Evolutionary conservation across 31 red algal genomes (phyloP).

Genomic region (Porphyra umbilicalis): DNA sequence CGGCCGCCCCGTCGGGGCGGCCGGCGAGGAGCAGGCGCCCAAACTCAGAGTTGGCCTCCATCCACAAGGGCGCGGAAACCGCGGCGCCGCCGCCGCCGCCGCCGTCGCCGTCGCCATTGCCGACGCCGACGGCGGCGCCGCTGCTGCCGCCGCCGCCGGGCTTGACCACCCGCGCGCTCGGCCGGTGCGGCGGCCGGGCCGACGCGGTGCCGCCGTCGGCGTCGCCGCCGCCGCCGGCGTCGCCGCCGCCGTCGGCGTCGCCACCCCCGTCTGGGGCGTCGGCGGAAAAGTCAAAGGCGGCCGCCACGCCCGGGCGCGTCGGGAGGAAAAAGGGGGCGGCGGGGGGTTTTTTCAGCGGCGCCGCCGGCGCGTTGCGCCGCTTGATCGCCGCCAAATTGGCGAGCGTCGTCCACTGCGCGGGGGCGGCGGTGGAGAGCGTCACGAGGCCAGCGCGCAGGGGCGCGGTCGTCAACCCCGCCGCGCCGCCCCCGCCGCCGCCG

Average conservation of each 20-base stretch:
- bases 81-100: neutral
- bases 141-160: neutral
- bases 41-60: slow-evolving; percentile 4
- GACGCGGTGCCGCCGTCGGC: neutral
- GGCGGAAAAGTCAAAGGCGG: slow-evolving; percentile 38
- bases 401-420: slow-evolving; percentile 61
- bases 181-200: neutral
- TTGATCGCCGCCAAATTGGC: slow-evolving; percentile 65
- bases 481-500: neutral
- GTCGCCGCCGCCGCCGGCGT: neutral
- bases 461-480: neutral
- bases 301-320: slow-evolving; percentile 29
- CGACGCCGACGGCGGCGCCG: too few species aligned
- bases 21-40: slow-evolving; percentile 13
- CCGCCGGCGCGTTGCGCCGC: slow-evolving; percentile 64
- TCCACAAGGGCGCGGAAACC: slow-evolving; percentile 2
- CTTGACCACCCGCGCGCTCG: neutral
- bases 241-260: neutral
- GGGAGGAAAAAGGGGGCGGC: slow-evolving; percentile 75
- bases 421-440: slow-evolving; percentile 52
- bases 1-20: slow-evolving; percentile 23
- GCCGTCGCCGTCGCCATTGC: neutral
- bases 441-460: slow-evolving; percentile 36
- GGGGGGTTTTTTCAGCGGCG: slow-evolving; percentile 47
- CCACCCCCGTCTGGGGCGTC: neutral